A percentile compares a stretch with the other conserved stretches of the same genome.
Evolutionary conservation across 805 yeast genomes (phyloP).

Genomic region (Sungouiella thailandica): DNA sequence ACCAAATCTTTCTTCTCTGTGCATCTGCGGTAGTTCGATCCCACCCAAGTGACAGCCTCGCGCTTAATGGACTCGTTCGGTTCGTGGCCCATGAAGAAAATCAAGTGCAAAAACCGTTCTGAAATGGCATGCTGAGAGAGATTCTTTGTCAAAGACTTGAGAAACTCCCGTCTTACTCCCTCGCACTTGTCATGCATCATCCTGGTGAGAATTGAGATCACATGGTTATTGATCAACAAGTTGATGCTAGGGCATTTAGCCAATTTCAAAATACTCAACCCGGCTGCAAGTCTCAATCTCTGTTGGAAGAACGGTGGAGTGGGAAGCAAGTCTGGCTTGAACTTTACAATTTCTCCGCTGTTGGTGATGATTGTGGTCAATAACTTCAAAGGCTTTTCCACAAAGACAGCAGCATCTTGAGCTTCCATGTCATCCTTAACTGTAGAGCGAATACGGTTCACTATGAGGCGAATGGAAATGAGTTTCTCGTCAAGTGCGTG

Average conservation of each 20-base stretch:
- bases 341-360: slow-evolving; percentile 70
- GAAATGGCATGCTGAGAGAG: slow-evolving; percentile 52
- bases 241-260: slow-evolving; percentile 53
- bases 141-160: slow-evolving; percentile 45
- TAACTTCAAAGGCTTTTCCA: slow-evolving; percentile 48
- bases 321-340: slow-evolving; percentile 39
- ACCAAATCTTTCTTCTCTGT: slow-evolving; percentile 34
- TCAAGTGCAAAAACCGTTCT: slow-evolving; percentile 58
- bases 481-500: slow-evolving; percentile 45
- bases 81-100: slow-evolving; percentile 75
- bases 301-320: slow-evolving; percentile 63
- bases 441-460: slow-evolving; percentile 49
- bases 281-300: slow-evolving; percentile 64
- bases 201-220: slow-evolving; percentile 49
- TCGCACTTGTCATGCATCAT: slow-evolving; percentile 64
- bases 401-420: slow-evolving; percentile 13
- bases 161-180: slow-evolving; percentile 50
- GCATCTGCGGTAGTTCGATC: slow-evolving; percentile 46
- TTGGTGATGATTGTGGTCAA: slow-evolving; percentile 62
- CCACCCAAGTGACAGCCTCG: slow-evolving; percentile 65
- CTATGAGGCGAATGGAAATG: slow-evolving; percentile 49
- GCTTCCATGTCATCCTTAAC: slow-evolving; percentile 24
- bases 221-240: slow-evolving; percentile 45
- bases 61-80: slow-evolving; percentile 49
- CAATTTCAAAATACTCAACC: slow-evolving; percentile 56